Conservation (phyloP, 768 basidiomycete genomes). For the Calocybe cyanea region DNA sequence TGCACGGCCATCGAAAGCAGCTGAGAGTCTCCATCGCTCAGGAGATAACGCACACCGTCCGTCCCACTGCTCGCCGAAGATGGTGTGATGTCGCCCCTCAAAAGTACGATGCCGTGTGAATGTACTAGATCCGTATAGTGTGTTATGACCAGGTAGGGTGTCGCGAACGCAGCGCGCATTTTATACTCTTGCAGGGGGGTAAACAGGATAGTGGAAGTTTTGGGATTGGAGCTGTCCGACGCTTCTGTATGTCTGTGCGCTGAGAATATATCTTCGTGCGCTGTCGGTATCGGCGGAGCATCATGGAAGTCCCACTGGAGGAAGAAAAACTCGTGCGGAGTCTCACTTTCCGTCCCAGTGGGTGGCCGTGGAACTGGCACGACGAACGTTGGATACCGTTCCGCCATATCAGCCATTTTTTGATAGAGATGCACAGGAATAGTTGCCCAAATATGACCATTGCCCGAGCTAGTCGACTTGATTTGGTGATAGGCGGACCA, state of each 20-base stretch:
- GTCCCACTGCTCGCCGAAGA: constrained; percentile 37
- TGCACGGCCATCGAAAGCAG: constrained; percentile 76
- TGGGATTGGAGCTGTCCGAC: constrained; percentile 35
- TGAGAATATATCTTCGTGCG: constrained; percentile 43
- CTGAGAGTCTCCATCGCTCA: constrained; percentile 83
- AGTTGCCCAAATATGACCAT: constrained; percentile 81
- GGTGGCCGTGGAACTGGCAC: constrained; percentile 67
- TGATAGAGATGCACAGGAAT: constrained; percentile 71
- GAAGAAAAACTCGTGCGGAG: constrained; percentile 76
- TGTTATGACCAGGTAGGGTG: constrained; percentile 86
- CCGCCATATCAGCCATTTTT: constrained; percentile 61
- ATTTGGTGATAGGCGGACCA: constrained; percentile 91
- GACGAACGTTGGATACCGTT: constrained; percentile 74
- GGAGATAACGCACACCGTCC: constrained; percentile 46
- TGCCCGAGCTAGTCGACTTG: constrained; percentile 74
- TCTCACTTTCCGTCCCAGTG: constrained; percentile 19
- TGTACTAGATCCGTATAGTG: constrained; percentile 86
- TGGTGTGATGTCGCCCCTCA: constrained; percentile 90
- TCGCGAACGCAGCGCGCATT: constrained; percentile 75
- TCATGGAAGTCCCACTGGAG: constrained; percentile 90
- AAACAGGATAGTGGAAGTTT: constrained; percentile 77
- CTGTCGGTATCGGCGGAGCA: constrained; percentile 54
- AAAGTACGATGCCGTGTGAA: constrained; percentile 77
- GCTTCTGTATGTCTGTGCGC: constrained; percentile 21
- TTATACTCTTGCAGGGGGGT: constrained; percentile 96